phyloP scores from a whole-genome alignment of 2,329 filamentous ascomycete species.

The Cladosporium velox region DNA sequence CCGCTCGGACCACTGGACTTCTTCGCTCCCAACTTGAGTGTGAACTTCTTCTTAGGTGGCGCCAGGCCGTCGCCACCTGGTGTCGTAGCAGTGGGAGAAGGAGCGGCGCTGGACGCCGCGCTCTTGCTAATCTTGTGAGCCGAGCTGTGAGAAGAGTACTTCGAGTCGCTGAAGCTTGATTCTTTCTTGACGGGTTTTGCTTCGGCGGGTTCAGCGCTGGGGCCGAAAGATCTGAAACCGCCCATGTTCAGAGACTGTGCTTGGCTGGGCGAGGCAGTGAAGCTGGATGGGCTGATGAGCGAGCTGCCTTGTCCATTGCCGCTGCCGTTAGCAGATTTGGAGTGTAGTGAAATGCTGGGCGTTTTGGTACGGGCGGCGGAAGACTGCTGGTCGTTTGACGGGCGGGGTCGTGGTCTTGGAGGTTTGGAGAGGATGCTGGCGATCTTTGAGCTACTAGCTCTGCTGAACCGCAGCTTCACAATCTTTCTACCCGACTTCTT shows the following conservation, averaged over 20 bases:
- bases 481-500: constrained; percentile 13
- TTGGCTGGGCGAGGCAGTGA: constrained; percentile 24
- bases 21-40: constrained; percentile 27
- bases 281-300: constrained; percentile 22
- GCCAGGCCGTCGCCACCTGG: not conserved
- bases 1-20: constrained; percentile 5
- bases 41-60: constrained; percentile 33
- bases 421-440: constrained; percentile 8
- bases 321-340: constrained; percentile 16
- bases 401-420: constrained; percentile 6
- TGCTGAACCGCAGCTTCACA: constrained; percentile 17
- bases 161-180: not conserved
- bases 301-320: constrained; percentile 14
- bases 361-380: not conserved
- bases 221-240: constrained; percentile 31
- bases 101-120: constrained; percentile 13
- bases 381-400: not conserved
- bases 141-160: not conserved
- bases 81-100: constrained; percentile 6
- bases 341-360: not conserved
- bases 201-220: not conserved
- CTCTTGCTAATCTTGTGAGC: constrained; percentile 9
- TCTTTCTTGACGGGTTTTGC: not conserved
- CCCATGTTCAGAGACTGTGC: constrained; percentile 30
- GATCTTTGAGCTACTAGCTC: not conserved